These are phyloP conservation scores for Petunia hybrid DNA, from an alignment of 305 asterid species.

Conservation along the genomic window DNA sequence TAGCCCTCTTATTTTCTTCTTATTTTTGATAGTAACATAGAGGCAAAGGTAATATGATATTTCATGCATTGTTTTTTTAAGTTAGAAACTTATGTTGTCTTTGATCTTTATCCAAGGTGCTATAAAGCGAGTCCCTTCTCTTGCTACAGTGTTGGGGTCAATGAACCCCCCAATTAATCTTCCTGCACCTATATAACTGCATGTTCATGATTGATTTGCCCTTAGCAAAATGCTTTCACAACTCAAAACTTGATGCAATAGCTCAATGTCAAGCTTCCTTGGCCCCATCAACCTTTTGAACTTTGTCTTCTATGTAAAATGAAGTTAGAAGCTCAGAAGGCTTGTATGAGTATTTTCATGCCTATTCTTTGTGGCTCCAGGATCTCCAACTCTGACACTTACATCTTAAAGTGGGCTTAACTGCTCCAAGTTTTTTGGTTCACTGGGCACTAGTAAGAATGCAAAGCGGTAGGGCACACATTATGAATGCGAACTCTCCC, in stretches of 20 bases:
- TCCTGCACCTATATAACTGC: conserved; percentile 3
- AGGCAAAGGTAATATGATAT: background rate
- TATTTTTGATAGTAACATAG: background rate
- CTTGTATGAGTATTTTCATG: background rate
- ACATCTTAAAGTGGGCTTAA: background rate
- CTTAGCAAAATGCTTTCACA: background rate
- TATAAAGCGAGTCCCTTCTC: background rate
- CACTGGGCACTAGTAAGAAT: too few species aligned
- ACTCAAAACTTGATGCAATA: background rate
- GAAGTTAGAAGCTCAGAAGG: conserved; percentile 20
- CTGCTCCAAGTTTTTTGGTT: too few species aligned
- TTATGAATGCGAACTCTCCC: too few species aligned
- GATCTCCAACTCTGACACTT: background rate
- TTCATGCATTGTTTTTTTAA: background rate
- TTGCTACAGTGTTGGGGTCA: background rate
- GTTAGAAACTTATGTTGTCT: background rate
- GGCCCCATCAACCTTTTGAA: conserved; percentile 13
- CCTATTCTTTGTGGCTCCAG: background rate
- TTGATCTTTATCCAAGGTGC: conserved; percentile 19
- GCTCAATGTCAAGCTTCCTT: background rate
- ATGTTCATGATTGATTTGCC: background rate
- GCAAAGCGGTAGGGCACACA: too few species aligned
- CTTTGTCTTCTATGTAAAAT: background rate
- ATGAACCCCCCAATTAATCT: background rate
- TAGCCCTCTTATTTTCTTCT: background rate